Evolutionary conservation across 2,329 filamentous ascomycete species (phyloP).

Genomic region (Diaporthe velutina): DNA sequence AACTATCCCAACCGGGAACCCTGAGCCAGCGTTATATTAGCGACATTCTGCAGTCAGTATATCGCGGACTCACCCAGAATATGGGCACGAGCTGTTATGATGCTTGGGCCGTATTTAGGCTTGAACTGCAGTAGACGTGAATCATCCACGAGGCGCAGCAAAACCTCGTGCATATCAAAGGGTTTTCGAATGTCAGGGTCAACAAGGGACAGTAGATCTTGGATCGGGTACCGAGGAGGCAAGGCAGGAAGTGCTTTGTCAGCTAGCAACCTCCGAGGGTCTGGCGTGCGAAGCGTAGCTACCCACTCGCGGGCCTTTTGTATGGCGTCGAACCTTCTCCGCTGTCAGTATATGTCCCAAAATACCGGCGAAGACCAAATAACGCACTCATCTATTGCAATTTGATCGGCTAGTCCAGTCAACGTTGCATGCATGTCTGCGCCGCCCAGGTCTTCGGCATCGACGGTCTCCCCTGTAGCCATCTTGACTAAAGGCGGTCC

Average conservation of each 20-base stretch:
- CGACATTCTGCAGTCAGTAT: too few relatives aligned
- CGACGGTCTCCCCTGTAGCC: slow-evolving; percentile 4
- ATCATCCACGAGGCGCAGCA: slow-evolving; percentile 6
- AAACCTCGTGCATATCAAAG: neutral
- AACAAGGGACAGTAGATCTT: slow-evolving; percentile 2
- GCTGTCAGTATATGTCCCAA: too few relatives aligned
- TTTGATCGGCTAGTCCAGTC: slow-evolving; percentile 2
- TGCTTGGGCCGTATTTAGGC: neutral
- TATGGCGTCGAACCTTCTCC: neutral
- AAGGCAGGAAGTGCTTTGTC: neutral
- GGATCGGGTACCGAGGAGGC: neutral
- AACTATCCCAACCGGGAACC: slow-evolving; percentile 1
- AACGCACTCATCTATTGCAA: neutral
- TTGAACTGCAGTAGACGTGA: slow-evolving; percentile 6
- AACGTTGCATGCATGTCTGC: neutral
- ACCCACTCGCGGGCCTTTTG: slow-evolving; percentile 6
- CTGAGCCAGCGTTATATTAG: neutral
- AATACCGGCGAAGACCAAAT: too few relatives aligned
- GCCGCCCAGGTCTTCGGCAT: neutral
- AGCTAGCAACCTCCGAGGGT: neutral
- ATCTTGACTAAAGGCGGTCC: slow-evolving; percentile 5
- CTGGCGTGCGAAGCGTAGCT: neutral
- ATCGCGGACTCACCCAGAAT: neutral
- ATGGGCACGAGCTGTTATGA: neutral
- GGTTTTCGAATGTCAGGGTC: neutral